Base-by-base conservation (phyloP, 2,329 filamentous ascomycete genomes). In the Hypoxylon sp. region DNA sequence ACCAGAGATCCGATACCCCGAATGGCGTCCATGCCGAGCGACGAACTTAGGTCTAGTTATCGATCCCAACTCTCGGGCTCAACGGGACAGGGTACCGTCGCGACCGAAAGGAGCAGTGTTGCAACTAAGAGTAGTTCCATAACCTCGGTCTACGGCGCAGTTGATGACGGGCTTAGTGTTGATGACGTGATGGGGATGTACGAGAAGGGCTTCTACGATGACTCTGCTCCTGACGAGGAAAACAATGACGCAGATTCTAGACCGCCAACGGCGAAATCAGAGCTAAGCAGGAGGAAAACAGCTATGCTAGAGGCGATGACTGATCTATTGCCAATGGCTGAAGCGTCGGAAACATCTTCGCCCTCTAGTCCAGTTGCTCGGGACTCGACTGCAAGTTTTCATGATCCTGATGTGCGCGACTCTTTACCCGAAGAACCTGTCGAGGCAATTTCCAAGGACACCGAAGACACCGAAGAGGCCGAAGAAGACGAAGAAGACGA, bases 91-190 rank as follows among this genome's bases (percentile, higher is more conserved):
- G 94, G 91, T 24, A 87, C 86, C 2, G 72, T 79, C 4, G 89
- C 90, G n/a, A 97, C 93, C 1, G 93, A 95, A 76, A 87, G 93
- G 68, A 97, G 93, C 78, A 97, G 94, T 76, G 85, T 96, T 54
- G 79, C 91, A 70, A 96, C 93, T 2, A 93, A 92, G 73, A 88
- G 89, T 67, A 97, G 92, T 82, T 94, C 92, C 1, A 85, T 90
- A 58, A 91, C 82, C 81, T 96, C 84, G 68, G 86, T 85, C 79
- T 83, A 83, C 69, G 80, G 72, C 57, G 75, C 71, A 46, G 79
- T 82, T 15, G 84, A 87, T 67, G 88, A 89, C 70, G 87, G 86
- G 44, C 83, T 87, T 61, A 89, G 87, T 73, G 82, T 91, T 32
- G 88, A 91, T 72, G 88, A 91, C 81, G 86, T 93, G 60, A 91